Base-by-base conservation (phyloP, 2,329 filamentous ascomycete genomes). In the Neoscytalidium dimidiatum region DNA sequence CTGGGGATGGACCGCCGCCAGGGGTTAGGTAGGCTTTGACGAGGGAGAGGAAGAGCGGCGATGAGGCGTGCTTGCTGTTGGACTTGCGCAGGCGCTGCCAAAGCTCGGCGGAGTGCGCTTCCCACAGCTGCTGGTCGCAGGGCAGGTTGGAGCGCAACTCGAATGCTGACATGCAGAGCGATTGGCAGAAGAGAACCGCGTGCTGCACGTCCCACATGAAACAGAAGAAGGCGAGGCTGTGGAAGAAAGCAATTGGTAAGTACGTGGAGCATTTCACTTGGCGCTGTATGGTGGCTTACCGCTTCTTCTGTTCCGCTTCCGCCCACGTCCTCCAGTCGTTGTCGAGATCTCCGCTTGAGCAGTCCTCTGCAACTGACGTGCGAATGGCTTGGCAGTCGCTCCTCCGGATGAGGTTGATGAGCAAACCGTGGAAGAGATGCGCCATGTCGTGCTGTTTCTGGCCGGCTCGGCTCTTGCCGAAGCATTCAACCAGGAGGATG, bases 121-220 rank as follows among this genome's bases (percentile, higher is more conserved):
- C 86, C 86, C 87, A 90, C 0, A 84, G 69, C 0, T 77, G 71
- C 57, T 86, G 80, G 44, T 82, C 79, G 69, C 85, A 88, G 0
- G 86, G 87, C 2, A 89, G 72, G 1, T 81, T 79, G 0, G 86
- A 81, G 0, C 85, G 81, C 0, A 90, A 79, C 69, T 89, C 86
- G 57, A 88, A 88, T 0, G 86, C 85, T 1, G 85, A 88, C 86
- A 89, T 89, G 73, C 86, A 89, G 0, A 89, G 79, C 4, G 85
- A 87, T 70, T 89, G 86, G n/a, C 85, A 88, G 71, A 89, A 89
- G 0, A 89, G 77, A 0, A 88, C 85, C 0, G 86, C 86, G 66
- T 89, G 86, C 63, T 89, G 86, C 0, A 85, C 87, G 68, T 89
- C 87, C 87, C 86, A 89, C 78, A 89, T 85, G 71, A 89, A 90